Evolutionary conservation across 2,329 filamentous ascomycete species (phyloP), one percentile per base, ranked within the genome.

Genomic region (Verticillium alfalfae): DNA sequence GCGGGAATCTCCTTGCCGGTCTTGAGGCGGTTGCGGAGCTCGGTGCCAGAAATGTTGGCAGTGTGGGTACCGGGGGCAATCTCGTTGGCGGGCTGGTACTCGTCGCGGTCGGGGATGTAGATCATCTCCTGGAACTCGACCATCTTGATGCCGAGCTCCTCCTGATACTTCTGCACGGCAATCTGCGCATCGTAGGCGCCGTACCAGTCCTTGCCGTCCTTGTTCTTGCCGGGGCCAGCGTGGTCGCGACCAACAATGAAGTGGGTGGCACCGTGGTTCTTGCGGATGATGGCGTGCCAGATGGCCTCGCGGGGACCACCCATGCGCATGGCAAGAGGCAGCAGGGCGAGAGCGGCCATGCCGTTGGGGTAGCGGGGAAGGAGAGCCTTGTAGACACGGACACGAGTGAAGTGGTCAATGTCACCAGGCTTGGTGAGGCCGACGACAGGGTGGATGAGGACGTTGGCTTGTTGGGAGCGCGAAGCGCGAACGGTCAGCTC

Each of bases 61-160:
- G 94, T 98, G 77, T 92, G 91, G 72, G 90, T 84, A 67, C 92
- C 93, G 72, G 88, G 81, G 70, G 89, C 82, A 65, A 99, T 94
- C 81, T 97, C 86, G 79, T 99, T 92, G 77, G 93, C 87, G 62
- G 95, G 95, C 70, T 87, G 88, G 84, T 99, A 99, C 84, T 98
- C 95, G 77, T 99, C 95, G 73, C 87, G 89, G 79, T 98, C 95
- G 69, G 95, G 95, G 63, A 98, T 89, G 81, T 98, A 99, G 66
- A 96, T 98, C 89, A 99, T 97, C 87, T 96, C 93, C 83, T 98
- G 94, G 89, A 99, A 99, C 69, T 95, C 93, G 67, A 99, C 95
- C 73, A 99, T 95, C 82, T 97, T 92, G 73, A 99, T 99, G 71
- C 94, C 95, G 65, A 99, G 91, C 85, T 99, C 95, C 68, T 92